Evolutionary conservation across 2,329 filamentous ascomycete species (phyloP).

Genomic region (Cercospora janseana): DNA sequence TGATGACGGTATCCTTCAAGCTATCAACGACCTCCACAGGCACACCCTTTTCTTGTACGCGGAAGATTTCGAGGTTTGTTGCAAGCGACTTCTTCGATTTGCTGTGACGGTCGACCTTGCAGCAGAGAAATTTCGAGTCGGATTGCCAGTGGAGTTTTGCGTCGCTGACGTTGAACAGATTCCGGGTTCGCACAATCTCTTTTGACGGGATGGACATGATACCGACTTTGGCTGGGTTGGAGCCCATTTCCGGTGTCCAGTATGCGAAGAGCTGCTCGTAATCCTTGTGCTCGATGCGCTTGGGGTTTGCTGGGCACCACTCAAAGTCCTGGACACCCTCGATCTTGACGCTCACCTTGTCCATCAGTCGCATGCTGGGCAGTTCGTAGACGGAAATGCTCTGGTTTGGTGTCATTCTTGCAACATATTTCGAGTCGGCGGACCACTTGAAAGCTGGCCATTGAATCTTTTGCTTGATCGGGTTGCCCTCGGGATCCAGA

Average conservation of each 20-base stretch:
- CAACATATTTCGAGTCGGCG: slow-evolving; percentile 93
- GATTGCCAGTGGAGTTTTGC: slow-evolving; percentile 99
- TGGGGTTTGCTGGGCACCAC: slow-evolving; percentile 83
- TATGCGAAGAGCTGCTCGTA: slow-evolving; percentile 97
- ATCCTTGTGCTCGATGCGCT: slow-evolving; percentile 79
- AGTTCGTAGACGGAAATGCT: slow-evolving; percentile 90
- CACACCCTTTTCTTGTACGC: slow-evolving; percentile 93
- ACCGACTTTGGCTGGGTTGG: slow-evolving; percentile 94
- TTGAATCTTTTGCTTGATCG: slow-evolving; percentile 84
- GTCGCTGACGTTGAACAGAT: slow-evolving; percentile 96
- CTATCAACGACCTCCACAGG: slow-evolving; percentile 97
- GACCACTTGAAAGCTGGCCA: slow-evolving; percentile 99
- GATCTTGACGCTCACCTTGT: slow-evolving; percentile 91
- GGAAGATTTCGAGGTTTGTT: slow-evolving; percentile 98
- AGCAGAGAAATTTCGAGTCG: slow-evolving; percentile 87
- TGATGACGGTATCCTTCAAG: slow-evolving; percentile 98
- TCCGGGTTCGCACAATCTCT: slow-evolving; percentile 88
- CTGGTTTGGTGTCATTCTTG: slow-evolving; percentile 80
- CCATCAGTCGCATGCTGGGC: slow-evolving; percentile 82
- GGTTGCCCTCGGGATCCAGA: slow-evolving; percentile 60
- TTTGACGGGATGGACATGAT: slow-evolving; percentile 96
- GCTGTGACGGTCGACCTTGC: slow-evolving; percentile 97
- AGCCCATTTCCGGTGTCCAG: slow-evolving; percentile 98
- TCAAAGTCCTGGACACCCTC: slow-evolving; percentile 97
- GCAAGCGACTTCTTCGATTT: slow-evolving; percentile 98